phyloP scores from a whole-genome alignment of 2,329 filamentous ascomycete genomes.

The Diaporthe caulivora region DNA sequence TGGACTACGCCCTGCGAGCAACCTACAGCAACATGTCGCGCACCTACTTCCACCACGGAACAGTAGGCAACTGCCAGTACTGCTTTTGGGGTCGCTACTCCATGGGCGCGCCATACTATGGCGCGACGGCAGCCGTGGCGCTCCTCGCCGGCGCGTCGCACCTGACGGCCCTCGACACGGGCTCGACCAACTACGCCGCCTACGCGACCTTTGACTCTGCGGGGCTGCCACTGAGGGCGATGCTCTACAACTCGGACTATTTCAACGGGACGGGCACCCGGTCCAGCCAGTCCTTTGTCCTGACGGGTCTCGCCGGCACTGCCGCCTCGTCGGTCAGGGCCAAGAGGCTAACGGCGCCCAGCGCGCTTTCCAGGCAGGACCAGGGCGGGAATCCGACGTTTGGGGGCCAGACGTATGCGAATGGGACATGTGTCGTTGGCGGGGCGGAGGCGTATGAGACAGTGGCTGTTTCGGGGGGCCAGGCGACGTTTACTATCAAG shows the following conservation, averaged over 20 bases:
- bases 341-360: conserved; percentile 59
- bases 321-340: conserved; percentile 51
- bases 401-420: conserved; percentile 59
- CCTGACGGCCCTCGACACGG: conserved; percentile 59
- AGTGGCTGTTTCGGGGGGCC: conserved; percentile 48
- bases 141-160: conserved; percentile 57
- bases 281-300: conserved; percentile 53
- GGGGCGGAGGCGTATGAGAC: conserved; percentile 56
- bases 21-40: conserved; percentile 52
- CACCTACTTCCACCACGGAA: conserved; percentile 66
- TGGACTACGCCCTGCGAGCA: conserved; percentile 58
- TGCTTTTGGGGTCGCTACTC: conserved; percentile 61
- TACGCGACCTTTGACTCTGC: conserved; percentile 59
- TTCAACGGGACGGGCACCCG: conserved; percentile 51
- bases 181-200: conserved; percentile 56
- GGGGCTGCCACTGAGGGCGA: conserved; percentile 51
- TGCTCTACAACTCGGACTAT: conserved; percentile 63
- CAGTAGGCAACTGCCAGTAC: conserved; percentile 64
- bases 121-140: conserved; percentile 61
- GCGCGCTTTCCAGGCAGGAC: conserved; percentile 58
- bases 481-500: conserved; percentile 50
- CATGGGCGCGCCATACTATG: conserved; percentile 65
- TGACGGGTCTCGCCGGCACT: conserved; percentile 50
- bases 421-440: conserved; percentile 58
- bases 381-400: conserved; percentile 56